Evolutionary conservation across 257 asterid species (phyloP), one percentile per base, ranked within the genome.

Genomic region (Scutellaria galericulata): DNA sequence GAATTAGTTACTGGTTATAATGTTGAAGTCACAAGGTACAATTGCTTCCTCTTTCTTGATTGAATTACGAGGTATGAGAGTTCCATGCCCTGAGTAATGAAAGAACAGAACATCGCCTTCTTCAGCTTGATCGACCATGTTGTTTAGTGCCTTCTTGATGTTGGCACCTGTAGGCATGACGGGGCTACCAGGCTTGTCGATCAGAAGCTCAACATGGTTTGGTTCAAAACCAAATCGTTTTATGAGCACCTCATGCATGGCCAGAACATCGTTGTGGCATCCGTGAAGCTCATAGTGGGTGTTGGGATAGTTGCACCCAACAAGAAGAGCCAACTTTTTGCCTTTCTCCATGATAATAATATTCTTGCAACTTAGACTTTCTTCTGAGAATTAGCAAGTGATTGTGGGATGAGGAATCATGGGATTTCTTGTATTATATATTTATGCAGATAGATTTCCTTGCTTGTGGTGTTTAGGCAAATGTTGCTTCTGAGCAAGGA

Each of bases 271-370:
- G 35, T 92, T 90, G 64, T 88, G 92, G 78, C 98, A 92, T 18
- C 97, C 96, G 37, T 48, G 91, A 24, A 92, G 80, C 79, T 86
- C 85, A 68, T 88, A 53, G 0, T 65, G 80, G 47, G 96, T 91
- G 81, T 81, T 74, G 20, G 89, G 90, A n/a, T 91, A 91, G 78
- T 91, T 91, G 85, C 97, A 91, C 12, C 97, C 97, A 14, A 89
- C 97, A 65, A 89, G 82, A 81, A 91, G 93, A 66, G 93, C 93
- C 84, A 83, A 35, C 35, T 77, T 87, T 57, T 80, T 85, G 66
- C 88, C 87, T 68, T 76, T 77, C 76, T 73, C 87, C 92, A 84
- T 84, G 51, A 54, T 9, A 52, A 22, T 39, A 50, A 35, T 46
- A 5, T 44, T 64, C 61, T 46, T 27, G 11, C 20, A 39, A 42